phyloP scores from a whole-genome alignment of 1,284 basidiomycete genomes.

The Acaromyces ingoldii region DNA sequence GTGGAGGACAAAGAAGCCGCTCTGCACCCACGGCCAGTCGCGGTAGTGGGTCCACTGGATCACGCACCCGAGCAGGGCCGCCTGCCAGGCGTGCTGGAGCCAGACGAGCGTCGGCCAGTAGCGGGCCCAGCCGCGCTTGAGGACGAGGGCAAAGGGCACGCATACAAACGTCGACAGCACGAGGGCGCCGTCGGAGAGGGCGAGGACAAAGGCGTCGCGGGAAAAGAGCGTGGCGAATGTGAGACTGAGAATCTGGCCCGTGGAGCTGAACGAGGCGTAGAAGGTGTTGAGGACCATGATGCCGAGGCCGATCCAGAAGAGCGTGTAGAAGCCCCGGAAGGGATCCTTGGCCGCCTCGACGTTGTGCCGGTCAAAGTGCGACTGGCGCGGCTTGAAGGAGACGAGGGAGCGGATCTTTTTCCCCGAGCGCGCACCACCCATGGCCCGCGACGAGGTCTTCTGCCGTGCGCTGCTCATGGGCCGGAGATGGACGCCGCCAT shows the following conservation, averaged over 20 bases:
- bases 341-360: slow-evolving; percentile 12
- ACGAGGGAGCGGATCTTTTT: slow-evolving; percentile 40
- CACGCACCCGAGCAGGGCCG: slow-evolving; percentile 27
- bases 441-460: slow-evolving; percentile 11
- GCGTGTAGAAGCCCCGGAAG: slow-evolving; percentile 49
- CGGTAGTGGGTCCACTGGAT: slow-evolving; percentile 54
- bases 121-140: slow-evolving; percentile 55
- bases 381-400: slow-evolving; percentile 29
- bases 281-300: slow-evolving; percentile 44
- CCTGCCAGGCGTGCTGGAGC: slow-evolving; percentile 41
- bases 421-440: slow-evolving; percentile 7
- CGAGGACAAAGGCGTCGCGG: slow-evolving; percentile 74
- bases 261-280: slow-evolving; percentile 47
- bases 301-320: slow-evolving; percentile 49
- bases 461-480: slow-evolving; percentile 19
- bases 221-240: slow-evolving; percentile 84
- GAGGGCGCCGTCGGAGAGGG: slow-evolving; percentile 75
- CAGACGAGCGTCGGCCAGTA: slow-evolving; percentile 43
- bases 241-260: slow-evolving; percentile 70
- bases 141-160: slow-evolving; percentile 65
- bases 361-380: slow-evolving; percentile 42
- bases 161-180: slow-evolving; percentile 68
- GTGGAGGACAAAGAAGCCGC: slow-evolving; percentile 90
- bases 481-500: slow-evolving; percentile 31
- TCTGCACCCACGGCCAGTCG: slow-evolving; percentile 97